These are phyloP conservation scores for Roridomyces roridus DNA, from an alignment of 768 basidiomycete genomes.

Conservation along the genomic window DNA sequence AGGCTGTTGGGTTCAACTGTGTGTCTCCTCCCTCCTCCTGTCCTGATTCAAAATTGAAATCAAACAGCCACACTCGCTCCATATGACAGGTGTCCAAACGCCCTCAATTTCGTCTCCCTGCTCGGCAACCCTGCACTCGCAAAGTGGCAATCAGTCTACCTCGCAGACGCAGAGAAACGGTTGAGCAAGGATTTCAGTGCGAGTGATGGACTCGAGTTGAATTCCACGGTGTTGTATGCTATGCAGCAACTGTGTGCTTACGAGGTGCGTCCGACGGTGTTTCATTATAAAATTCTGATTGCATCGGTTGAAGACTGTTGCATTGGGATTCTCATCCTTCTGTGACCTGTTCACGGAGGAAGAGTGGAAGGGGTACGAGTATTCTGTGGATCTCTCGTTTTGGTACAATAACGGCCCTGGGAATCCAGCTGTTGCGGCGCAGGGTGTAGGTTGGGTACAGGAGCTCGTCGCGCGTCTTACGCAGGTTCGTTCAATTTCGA, in stretches of 20 bases:
- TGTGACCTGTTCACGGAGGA: slow-evolving; percentile 80
- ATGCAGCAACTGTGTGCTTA: slow-evolving; percentile 79
- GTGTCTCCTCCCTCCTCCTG: slow-evolving; percentile 29
- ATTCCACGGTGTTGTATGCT: slow-evolving; percentile 55
- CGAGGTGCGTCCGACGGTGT: slow-evolving; percentile 49
- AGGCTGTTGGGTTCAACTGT: slow-evolving; percentile 63
- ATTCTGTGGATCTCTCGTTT: slow-evolving; percentile 60
- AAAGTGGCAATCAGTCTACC: slow-evolving; percentile 65
- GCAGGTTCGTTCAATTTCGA: slow-evolving; percentile 47
- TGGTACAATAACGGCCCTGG: slow-evolving; percentile 77
- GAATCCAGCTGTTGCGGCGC: slow-evolving; percentile 64
- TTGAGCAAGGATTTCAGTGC: slow-evolving; percentile 49
- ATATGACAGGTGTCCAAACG: slow-evolving; percentile 69
- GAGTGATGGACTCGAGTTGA: slow-evolving; percentile 54
- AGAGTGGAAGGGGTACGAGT: slow-evolving; percentile 83
- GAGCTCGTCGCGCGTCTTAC: slow-evolving; percentile 76
- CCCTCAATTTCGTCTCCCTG: slow-evolving; percentile 46
- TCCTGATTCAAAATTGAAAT: not conserved
- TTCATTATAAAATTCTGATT: not conserved
- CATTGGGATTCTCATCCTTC: slow-evolving; percentile 78
- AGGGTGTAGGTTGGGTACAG: slow-evolving; percentile 72
- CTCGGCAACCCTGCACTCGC: slow-evolving; percentile 45
- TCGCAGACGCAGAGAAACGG: slow-evolving; percentile 60
- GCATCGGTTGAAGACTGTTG: slow-evolving; percentile 64
- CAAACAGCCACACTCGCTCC: slow-evolving; percentile 60